Conservation (phyloP, 805 yeast species). For the Cyberlindnera meyerae region DNA sequence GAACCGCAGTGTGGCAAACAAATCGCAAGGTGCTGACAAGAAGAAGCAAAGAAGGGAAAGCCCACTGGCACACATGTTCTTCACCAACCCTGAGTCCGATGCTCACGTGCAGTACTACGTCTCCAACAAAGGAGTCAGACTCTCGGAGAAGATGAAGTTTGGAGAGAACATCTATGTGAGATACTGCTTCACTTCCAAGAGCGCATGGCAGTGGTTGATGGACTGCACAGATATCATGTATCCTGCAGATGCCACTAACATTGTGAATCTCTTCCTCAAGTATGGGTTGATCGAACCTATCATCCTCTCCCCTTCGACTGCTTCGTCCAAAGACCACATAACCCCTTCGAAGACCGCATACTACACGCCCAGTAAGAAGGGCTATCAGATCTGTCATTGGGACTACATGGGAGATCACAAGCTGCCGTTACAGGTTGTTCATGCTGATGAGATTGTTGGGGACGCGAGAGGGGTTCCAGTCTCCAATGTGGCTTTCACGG, state of each 20-base stretch:
- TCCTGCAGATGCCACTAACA: conserved; percentile 45
- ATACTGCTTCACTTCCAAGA: conserved; percentile 68
- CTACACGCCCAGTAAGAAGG: conserved; percentile 40
- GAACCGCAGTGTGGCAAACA: conserved; percentile 1
- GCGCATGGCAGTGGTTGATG: conserved; percentile 80
- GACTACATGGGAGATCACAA: not conserved
- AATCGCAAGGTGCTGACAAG: not conserved
- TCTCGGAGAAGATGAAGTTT: conserved; percentile 42
- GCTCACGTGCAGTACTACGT: conserved; percentile 76
- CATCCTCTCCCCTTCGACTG: conserved; percentile 30
- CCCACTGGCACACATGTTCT: conserved; percentile 71
- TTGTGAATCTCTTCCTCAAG: conserved; percentile 47
- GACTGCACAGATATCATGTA: conserved; percentile 78
- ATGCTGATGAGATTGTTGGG: conserved; percentile 16
- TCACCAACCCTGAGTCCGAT: conserved; percentile 86
- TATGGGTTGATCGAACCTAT: conserved; percentile 45
- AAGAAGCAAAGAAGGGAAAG: conserved; percentile 31
- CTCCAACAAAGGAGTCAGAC: conserved; percentile 58
- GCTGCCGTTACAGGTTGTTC: conserved; percentile 11
- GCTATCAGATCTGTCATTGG: conserved; percentile 38
- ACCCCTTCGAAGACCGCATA: conserved; percentile 33
- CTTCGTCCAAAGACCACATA: conserved; percentile 27
- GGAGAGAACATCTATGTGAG: conserved; percentile 27
- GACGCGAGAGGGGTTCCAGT: conserved; percentile 14
- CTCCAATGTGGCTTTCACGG: conserved; percentile 14